A percentile compares a stretch with the other conserved stretches of the same genome.
Evolutionary conservation across 805 yeast genomes (phyloP).

Genomic region (Metschnikowia baotianmanensis): DNA sequence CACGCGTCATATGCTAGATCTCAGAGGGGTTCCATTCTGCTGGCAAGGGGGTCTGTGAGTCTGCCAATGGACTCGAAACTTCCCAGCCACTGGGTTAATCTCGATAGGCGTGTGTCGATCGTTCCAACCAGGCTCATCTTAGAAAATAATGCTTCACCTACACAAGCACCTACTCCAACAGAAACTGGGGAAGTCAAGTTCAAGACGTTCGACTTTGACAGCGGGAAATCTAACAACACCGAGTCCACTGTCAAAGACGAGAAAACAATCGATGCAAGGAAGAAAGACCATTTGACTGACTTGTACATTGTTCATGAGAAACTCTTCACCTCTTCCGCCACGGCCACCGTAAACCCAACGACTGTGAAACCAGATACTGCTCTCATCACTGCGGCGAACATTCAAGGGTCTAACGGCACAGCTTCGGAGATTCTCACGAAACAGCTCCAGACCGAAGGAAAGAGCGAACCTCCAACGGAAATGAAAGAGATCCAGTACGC

Average conservation of each 20-base stretch:
- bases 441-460: constrained; percentile 11
- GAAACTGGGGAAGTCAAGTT: constrained; percentile 8
- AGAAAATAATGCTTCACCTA: background rate
- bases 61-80: constrained; percentile 1
- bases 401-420: constrained; percentile 9
- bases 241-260: background rate
- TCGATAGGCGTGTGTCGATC: constrained; percentile 27
- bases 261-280: background rate
- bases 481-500: background rate
- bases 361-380: constrained; percentile 3
- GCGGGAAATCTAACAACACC: constrained; percentile 2
- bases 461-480: constrained; percentile 1
- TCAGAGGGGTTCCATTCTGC: constrained; percentile 5
- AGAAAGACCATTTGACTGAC: constrained; percentile 17
- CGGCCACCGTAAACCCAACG: constrained; percentile 1
- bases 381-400: constrained; percentile 8
- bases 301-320: constrained; percentile 33
- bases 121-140: constrained; percentile 25
- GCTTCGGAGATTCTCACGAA: constrained; percentile 15
- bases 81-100: constrained; percentile 13
- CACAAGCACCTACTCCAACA: background rate
- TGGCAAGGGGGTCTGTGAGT: background rate
- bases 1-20: background rate
- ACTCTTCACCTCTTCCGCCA: constrained; percentile 23
- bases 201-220: constrained; percentile 13